Evolutionary conservation across 202 grass and related monocot species (phyloP).

Genomic region (Tripidium arundinaceum): DNA sequence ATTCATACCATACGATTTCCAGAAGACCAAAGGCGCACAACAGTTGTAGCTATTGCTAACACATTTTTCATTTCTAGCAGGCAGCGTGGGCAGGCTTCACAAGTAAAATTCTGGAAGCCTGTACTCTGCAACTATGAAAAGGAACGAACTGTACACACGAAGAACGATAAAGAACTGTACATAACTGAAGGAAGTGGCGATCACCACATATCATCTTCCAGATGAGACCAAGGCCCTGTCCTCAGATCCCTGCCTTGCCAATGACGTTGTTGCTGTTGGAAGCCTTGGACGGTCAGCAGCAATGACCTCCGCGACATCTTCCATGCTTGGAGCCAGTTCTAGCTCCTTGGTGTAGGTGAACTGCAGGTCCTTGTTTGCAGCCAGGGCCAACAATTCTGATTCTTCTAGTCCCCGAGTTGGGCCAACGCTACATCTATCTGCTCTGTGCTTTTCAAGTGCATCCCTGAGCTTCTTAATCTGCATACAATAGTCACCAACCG

Average conservation of each 20-base stretch:
- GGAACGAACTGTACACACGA: not conserved
- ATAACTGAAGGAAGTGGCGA: not conserved
- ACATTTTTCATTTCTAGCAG: not conserved
- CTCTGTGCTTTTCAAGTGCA: slow-evolving; percentile 55
- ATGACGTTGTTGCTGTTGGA: not conserved
- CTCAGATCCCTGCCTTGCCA: not conserved
- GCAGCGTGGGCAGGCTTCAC: not conserved
- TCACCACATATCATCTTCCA: not conserved
- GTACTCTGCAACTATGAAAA: not conserved
- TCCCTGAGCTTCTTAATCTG: slow-evolving; percentile 79
- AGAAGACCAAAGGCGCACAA: not conserved
- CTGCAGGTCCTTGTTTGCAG: slow-evolving; percentile 60
- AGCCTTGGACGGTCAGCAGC: not conserved
- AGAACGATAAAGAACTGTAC: not conserved
- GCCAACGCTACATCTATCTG: slow-evolving; percentile 63
- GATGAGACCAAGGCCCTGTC: not conserved
- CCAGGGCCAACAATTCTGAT: slow-evolving; percentile 47
- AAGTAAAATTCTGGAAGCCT: slow-evolving; percentile 9
- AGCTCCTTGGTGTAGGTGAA: slow-evolving; percentile 56
- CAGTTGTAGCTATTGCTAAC: not conserved
- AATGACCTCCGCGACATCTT: not conserved
- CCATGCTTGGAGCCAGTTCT: not conserved
- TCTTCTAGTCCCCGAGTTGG: slow-evolving; percentile 63
- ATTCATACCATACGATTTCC: slow-evolving; percentile 7
- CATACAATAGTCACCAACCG: slow-evolving; percentile 6